phyloP scores from a whole-genome alignment of 441 rosid species.

The Jatropha podagrica region DNA sequence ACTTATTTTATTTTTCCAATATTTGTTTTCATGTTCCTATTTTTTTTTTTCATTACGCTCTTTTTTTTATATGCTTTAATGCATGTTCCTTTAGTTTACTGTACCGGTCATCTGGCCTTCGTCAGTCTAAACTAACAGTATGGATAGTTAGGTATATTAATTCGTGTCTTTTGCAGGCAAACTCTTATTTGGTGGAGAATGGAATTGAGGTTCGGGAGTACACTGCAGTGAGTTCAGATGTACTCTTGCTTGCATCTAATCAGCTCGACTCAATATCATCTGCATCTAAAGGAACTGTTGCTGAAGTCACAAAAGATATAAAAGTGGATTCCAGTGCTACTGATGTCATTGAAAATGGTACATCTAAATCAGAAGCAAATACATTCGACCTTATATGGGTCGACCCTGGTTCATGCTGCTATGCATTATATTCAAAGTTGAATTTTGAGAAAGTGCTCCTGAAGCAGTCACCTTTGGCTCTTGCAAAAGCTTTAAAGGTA shows the following conservation, averaged over 20 bases:
- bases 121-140: background rate
- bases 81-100: constrained; percentile 1
- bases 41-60: background rate
- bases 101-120: background rate
- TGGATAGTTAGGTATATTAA: background rate
- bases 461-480: constrained; percentile 88
- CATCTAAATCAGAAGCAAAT: constrained; percentile 31
- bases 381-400: constrained; percentile 60
- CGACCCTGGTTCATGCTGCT: constrained; percentile 86
- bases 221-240: constrained; percentile 66
- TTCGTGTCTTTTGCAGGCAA: constrained; percentile 44
- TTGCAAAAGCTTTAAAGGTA: constrained; percentile 95
- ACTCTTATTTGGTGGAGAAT: constrained; percentile 45
- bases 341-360: constrained; percentile 22
- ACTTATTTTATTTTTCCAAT: constrained; percentile 4
- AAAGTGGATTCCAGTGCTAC: constrained; percentile 20
- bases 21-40: background rate
- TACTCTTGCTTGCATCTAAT: constrained; percentile 59
- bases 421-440: constrained; percentile 82
- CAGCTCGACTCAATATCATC: constrained; percentile 43
- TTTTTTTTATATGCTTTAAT: background rate
- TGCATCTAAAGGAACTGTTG: constrained; percentile 20
- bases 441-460: constrained; percentile 64
- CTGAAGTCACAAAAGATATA: constrained; percentile 21
- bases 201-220: constrained; percentile 75